Evolutionary conservation across 768 basidiomycete species (phyloP).

Genomic region (Mycena vitilis): DNA sequence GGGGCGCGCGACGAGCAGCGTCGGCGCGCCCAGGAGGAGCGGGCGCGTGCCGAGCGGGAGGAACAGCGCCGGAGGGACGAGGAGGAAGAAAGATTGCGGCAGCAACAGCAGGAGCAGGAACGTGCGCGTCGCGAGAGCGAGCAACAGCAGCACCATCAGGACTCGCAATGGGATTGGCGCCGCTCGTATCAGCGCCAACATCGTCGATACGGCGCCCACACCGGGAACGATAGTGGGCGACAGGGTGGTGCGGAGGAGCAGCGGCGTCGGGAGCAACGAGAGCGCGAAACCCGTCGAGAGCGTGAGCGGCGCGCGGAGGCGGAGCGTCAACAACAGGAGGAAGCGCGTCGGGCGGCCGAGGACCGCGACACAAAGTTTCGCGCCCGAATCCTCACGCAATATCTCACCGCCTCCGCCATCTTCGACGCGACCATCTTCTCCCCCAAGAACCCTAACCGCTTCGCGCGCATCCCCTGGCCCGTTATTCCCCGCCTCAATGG

Average conservation of each 20-base stretch:
- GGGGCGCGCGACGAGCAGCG: constrained; percentile 7
- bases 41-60: neutral
- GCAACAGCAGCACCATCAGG: neutral
- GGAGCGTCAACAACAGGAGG: too few species aligned
- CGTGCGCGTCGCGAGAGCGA: neutral
- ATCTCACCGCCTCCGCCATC: neutral
- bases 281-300: neutral
- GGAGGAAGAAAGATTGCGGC: too few species aligned
- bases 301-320: neutral
- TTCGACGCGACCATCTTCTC: constrained; percentile 15
- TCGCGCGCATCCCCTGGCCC: constrained; percentile 13
- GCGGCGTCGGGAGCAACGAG: neutral
- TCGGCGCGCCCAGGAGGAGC: neutral
- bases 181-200: constrained; percentile 5
- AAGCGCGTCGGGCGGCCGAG: too few species aligned
- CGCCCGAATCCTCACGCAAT: neutral
- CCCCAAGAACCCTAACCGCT: neutral
- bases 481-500: constrained; percentile 6
- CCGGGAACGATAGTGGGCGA: neutral
- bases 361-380: neutral
- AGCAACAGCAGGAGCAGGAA: neutral
- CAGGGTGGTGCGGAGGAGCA: neutral
- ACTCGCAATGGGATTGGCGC: neutral
- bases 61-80: neutral
- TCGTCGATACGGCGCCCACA: neutral